Conservation (phyloP, 345 rosid genomes). For the Camelina neglecta region DNA sequence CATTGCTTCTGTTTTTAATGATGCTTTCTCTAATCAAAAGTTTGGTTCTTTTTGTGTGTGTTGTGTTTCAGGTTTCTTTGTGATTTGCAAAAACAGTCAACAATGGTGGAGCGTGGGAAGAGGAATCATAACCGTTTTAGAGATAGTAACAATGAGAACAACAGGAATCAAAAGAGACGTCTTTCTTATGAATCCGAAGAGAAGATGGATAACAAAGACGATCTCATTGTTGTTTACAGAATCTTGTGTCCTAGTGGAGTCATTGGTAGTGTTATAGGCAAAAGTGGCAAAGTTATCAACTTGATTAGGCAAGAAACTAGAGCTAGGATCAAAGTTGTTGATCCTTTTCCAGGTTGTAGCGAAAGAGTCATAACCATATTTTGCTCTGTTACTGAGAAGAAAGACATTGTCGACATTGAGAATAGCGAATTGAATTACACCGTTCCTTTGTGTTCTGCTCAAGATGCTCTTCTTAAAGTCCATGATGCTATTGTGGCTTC, state of each 20-base stretch:
- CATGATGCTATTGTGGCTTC: constrained; percentile 72
- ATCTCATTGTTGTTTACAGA: constrained; percentile 68
- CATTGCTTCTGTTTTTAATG: not conserved
- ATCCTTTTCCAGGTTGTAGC: constrained; percentile 77
- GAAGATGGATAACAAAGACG: constrained; percentile 49
- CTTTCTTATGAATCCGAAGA: constrained; percentile 56
- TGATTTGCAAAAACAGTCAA: not conserved
- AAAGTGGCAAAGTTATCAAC: constrained; percentile 87
- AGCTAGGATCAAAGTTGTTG: constrained; percentile 92
- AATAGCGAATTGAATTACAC: constrained; percentile 50
- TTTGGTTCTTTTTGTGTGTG: not conserved
- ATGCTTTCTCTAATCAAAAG: not conserved
- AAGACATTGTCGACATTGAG: constrained; percentile 64
- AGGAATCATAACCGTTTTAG: constrained; percentile 61
- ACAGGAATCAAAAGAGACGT: constrained; percentile 70
- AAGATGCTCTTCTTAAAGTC: constrained; percentile 86
- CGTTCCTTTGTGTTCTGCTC: constrained; percentile 75
- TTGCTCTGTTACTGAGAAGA: constrained; percentile 73
- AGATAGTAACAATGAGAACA: constrained; percentile 56
- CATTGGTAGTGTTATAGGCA: constrained; percentile 97
- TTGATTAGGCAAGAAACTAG: constrained; percentile 85
- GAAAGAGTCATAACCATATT: constrained; percentile 80
- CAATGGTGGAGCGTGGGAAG: constrained; percentile 85
- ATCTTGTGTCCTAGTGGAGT: constrained; percentile 86
- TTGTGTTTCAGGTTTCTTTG: constrained; percentile 27